Base-by-base conservation (phyloP, 495 filamentous ascomycete genomes). In the Lentithecium fluviatile region DNA sequence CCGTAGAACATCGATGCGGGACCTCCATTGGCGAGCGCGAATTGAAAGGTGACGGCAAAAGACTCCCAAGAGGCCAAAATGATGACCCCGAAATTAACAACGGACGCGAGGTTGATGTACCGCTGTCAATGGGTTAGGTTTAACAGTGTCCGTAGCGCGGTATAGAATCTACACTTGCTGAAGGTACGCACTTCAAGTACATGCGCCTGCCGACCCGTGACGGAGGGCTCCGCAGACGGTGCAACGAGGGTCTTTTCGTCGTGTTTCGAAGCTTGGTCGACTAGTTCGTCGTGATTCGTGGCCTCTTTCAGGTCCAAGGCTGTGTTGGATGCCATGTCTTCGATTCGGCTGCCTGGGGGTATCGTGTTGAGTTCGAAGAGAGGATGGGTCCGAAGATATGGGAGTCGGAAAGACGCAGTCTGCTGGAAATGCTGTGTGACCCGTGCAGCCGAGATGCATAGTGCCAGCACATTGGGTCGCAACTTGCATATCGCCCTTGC, bases 1-100 rank as follows among this genome's bases (percentile, higher is more conserved):
- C 74, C 74, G 46, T 70, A 74, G 26, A 72, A 63, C 52, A 76
- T 62, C 20, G 69, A 51, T 8, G 69, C 48, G n/a, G 74, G 72
- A 17, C 74, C 74, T 24, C 74, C 74, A 60, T 72, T 72, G n/a
- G 58, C 17, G 0, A 70, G 55, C 5, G 65, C 55, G n/a, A 64
- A 56, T 42, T 67, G 58, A 32, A 72, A 67, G 19, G 62, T 64
- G 2, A 69, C 24, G 19, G 62, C 68, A 46, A 69, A 46, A 3
- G 52, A 67, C 42, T 69, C 68, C 68, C 70, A 72, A 15, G 68
- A 69, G 1, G 20, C 46, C 17, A 62, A 55, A 17, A 70, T 45
- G 19, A 56, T 66, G 20, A 62, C 19, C 34, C 60, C 51, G 34
- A 71, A 71, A 42, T 53, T 56, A 29, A 65, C 34, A 36, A 64